Base-by-base conservation (phyloP, 2,329 filamentous ascomycete species). In the Microsporum ferrugineum region DNA sequence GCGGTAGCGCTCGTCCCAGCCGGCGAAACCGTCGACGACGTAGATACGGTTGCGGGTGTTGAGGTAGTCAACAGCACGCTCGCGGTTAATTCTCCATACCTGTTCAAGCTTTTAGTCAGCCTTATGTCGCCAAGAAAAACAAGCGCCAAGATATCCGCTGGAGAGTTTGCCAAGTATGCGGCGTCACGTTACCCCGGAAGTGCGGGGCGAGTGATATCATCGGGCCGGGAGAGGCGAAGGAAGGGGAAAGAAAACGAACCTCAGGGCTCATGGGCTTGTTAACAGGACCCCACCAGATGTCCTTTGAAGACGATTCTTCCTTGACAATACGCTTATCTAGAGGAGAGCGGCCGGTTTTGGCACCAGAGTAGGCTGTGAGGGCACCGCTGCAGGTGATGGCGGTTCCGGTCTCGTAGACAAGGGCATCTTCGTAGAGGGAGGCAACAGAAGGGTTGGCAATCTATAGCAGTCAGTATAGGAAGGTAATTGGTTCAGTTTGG, bases 21-120 rank as follows among this genome's bases (percentile, higher is more conserved):
- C 94, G 68, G 94, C 94, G 75, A 87, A 99, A 67, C 94, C 94
- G 76, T 99, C 94, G 67, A 99, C 83, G 67, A 99, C 94, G 77
- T 99, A 99, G 80, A 99, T 97, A 73, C 94, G 90, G 76, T 95
- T 96, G 71, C 94, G 85, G 66, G 94, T 99, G 85, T 99, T 99
- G 70, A 99, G 86, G 81, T 99, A 99, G 80, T 99, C 94, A 76
- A 99, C 85, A 64, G 94, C 94, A 81, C 94, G 91, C 78, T 99
- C 94, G 70, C 94, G 87, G 86, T 99, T 99, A 81, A 99, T 99
- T 73, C 91, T 90, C 94, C 94, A 99, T 76, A 97, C 92, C 94
- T 99, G 17, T 41, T 29, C 31, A 57, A 33, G 14, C n/a, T 17
- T 17, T 47, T 47, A 23, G 55, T 57, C 55, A 57, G 55, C 10